Evolutionary conservation across 345 rosid genomes (phyloP).

Genomic region (Lepidium didymum): DNA sequence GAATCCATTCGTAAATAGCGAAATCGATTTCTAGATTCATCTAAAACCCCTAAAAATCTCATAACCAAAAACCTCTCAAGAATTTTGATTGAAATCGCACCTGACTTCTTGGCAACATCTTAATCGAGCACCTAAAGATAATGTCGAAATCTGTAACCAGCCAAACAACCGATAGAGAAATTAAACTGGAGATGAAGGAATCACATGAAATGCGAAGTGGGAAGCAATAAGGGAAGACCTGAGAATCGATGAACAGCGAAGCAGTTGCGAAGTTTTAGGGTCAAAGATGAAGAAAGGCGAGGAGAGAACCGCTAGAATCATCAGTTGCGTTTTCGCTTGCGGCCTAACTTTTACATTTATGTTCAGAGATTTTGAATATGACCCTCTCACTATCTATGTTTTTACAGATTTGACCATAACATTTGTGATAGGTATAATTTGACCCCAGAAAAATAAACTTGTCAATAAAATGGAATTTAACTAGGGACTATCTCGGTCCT

Average conservation of each 20-base stretch:
- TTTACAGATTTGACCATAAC: background rate
- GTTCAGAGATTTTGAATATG: background rate
- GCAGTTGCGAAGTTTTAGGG: background rate
- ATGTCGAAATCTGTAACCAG: background rate
- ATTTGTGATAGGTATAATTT: background rate
- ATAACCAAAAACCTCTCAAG: background rate
- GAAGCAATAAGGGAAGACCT: background rate
- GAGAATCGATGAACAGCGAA: background rate
- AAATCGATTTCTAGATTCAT: background rate
- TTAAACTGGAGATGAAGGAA: background rate
- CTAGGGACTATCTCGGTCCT: too few species aligned
- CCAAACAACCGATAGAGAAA: background rate
- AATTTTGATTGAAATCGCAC: background rate
- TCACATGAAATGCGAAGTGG: background rate
- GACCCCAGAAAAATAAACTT: too few species aligned
- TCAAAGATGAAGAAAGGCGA: background rate
- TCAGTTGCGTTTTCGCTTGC: background rate
- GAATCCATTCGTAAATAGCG: background rate
- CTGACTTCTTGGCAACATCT: background rate
- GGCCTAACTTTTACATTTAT: background rate
- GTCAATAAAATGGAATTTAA: too few species aligned
- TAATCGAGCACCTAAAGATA: background rate
- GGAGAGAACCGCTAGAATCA: background rate
- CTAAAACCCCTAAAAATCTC: background rate
- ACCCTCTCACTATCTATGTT: background rate